These are phyloP conservation scores for Chrysosporium keratinophilum DNA, from an alignment of 2,329 filamentous ascomycete species.

Conservation along the genomic window DNA sequence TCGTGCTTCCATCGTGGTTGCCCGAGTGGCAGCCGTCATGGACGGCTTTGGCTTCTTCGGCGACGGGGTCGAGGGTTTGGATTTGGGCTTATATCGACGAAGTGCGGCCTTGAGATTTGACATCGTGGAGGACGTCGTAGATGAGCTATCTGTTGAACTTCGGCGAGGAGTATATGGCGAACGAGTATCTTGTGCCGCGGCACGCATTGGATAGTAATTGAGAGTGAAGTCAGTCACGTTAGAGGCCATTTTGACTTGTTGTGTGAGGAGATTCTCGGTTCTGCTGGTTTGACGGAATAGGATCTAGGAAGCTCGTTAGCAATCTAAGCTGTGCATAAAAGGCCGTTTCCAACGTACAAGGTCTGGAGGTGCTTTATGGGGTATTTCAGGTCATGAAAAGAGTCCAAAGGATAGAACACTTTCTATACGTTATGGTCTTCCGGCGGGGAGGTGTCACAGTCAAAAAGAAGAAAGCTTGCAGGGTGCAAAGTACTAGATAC, in stretches of 20 bases:
- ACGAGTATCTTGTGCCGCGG: neutral
- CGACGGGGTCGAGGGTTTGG: neutral
- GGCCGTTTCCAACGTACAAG: too few species aligned
- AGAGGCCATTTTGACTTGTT: conserved; percentile 1
- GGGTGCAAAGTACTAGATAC: too few species aligned
- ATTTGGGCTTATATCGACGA: neutral
- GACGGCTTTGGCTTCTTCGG: neutral
- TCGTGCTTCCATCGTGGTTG: conserved; percentile 10
- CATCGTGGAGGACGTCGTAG: conserved; percentile 7
- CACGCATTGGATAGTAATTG: conserved; percentile 2
- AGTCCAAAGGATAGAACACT: too few species aligned
- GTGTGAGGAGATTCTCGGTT: neutral
- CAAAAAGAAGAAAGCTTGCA: too few species aligned
- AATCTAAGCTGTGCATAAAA: too few species aligned
- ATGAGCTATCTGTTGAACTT: conserved; percentile 9
- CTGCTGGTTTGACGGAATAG: neutral
- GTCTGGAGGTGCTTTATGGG: too few species aligned
- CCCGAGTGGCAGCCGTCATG: neutral
- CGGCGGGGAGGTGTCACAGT: too few species aligned
- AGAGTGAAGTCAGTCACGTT: conserved; percentile 10
- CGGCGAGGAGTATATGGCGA: neutral
- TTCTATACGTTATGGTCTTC: too few species aligned
- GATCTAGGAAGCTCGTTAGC: neutral
- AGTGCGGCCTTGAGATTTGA: conserved; percentile 7
- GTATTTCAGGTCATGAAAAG: too few species aligned